A percentile compares a stretch with the other conserved stretches of the same genome.
Conservation (phyloP, 495 filamentous ascomycete genomes). For the Aspergillus incahuasiensis region DNA sequence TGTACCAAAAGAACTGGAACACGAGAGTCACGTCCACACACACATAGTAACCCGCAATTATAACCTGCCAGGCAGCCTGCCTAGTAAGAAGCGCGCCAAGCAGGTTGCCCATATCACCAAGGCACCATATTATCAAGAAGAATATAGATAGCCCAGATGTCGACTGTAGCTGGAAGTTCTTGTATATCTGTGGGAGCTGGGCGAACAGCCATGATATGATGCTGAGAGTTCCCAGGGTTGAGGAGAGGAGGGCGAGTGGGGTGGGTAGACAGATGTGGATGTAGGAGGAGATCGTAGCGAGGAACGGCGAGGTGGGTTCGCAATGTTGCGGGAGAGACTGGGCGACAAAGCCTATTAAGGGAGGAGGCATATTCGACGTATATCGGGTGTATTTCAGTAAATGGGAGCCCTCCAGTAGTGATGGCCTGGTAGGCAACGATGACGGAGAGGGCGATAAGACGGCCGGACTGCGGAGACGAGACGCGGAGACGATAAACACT, state of each 20-base stretch:
- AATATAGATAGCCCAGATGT: constrained; percentile 65
- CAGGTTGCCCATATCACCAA: constrained; percentile 66
- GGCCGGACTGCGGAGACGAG: not conserved
- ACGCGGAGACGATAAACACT: not conserved
- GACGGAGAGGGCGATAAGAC: not conserved
- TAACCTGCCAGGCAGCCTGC: constrained; percentile 67
- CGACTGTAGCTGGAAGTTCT: constrained; percentile 62
- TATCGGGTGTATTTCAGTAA: not conserved
- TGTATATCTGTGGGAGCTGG: constrained; percentile 69
- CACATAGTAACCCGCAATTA: constrained; percentile 65
- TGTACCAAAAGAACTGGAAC: constrained; percentile 67
- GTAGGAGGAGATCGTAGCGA: constrained; percentile 53
- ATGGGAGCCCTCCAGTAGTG: not conserved
- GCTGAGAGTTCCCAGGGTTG: constrained; percentile 57
- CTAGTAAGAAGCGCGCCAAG: constrained; percentile 60
- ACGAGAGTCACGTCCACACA: constrained; percentile 61
- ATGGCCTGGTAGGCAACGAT: not conserved
- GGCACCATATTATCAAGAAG: constrained; percentile 66
- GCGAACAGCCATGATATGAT: constrained; percentile 75
- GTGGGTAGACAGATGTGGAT: constrained; percentile 66
- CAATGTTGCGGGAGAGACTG: constrained; percentile 55
- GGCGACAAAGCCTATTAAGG: constrained; percentile 26
- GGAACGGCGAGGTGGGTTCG: constrained; percentile 55
- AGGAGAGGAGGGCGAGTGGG: constrained; percentile 61
- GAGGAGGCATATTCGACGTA: constrained; percentile 24